Conservation (phyloP, 192 early-diverging fungal genomes). For the Piromyces finnis region DNA sequence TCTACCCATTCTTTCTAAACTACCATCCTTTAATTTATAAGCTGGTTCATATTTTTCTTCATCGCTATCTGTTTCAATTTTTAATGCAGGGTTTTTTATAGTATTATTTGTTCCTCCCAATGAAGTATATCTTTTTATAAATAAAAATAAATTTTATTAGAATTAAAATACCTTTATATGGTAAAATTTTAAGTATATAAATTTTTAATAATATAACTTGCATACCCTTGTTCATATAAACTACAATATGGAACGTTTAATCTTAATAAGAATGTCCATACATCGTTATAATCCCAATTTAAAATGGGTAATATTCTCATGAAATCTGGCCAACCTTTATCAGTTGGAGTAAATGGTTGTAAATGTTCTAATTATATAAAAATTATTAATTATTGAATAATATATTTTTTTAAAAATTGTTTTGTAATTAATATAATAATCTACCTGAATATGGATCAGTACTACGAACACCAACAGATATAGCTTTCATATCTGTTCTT, state of each 20-base stretch:
- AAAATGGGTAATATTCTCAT: conserved; percentile 85
- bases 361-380: too few species aligned
- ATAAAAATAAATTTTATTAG: too few species aligned
- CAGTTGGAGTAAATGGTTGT: conserved; percentile 33
- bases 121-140: conserved; percentile 86
- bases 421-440: too few species aligned
- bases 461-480: conserved; percentile 11
- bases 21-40: conserved; percentile 34
- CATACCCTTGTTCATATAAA: conserved; percentile 72
- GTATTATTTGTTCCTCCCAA: conserved; percentile 73
- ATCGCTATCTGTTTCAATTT: conserved; percentile 9
- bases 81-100: conserved; percentile 60
- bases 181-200: too few species aligned
- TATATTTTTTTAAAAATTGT: too few species aligned
- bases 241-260: conserved; percentile 64
- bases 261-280: conserved; percentile 58
- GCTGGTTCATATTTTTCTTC: conserved; percentile 40
- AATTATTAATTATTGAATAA: too few species aligned
- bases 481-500: background rate
- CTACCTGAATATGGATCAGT: conserved; percentile 26
- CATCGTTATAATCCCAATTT: conserved; percentile 68
- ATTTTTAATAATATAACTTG: too few species aligned
- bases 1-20: conserved; percentile 46
- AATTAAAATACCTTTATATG: too few species aligned
- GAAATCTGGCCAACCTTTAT: conserved; percentile 75